Conservation (phyloP, 805 yeast genomes). For the Zygosaccharomyces gambellarensis region DNA sequence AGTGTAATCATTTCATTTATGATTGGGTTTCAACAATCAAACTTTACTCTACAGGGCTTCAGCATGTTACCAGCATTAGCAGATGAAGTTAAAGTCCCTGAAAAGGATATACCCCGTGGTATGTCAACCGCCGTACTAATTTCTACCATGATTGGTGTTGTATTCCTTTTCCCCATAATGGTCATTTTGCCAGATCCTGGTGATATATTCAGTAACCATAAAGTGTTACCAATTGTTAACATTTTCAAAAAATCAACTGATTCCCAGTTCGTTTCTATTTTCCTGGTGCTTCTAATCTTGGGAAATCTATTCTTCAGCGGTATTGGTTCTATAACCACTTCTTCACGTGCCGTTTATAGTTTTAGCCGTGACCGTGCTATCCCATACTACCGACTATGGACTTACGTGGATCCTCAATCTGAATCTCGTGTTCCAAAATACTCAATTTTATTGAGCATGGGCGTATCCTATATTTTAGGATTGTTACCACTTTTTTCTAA, state of each 20-base stretch:
- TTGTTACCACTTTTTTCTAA: conserved; percentile 62
- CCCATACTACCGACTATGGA: conserved; percentile 62
- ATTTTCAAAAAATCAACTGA: conserved; percentile 68
- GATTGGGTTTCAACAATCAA: conserved; percentile 72
- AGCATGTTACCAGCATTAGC: conserved; percentile 78
- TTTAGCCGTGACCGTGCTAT: conserved; percentile 81
- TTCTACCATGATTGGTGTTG: conserved; percentile 63
- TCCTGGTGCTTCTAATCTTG: conserved; percentile 58
- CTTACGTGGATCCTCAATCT: conserved; percentile 52
- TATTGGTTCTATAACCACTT: conserved; percentile 73
- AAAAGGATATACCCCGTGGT: conserved; percentile 69
- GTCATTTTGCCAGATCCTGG: conserved; percentile 65
- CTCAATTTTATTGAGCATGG: conserved; percentile 62
- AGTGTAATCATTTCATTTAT: conserved; percentile 65
- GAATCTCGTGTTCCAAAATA: conserved; percentile 63
- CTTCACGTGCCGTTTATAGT: conserved; percentile 76
- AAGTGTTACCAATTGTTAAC: conserved; percentile 72
- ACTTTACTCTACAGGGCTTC: conserved; percentile 76
- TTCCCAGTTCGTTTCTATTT: conserved; percentile 62
- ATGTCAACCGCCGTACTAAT: conserved; percentile 59
- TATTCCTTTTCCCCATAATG: conserved; percentile 67
- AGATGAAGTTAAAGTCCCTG: conserved; percentile 76
- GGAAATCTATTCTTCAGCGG: conserved; percentile 74
- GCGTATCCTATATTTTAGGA: conserved; percentile 55
- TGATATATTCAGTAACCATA: conserved; percentile 50